These are phyloP conservation scores for Aspergillus bertholletiae DNA, from an alignment of 495 filamentous ascomycete species.

Conservation along the genomic window DNA sequence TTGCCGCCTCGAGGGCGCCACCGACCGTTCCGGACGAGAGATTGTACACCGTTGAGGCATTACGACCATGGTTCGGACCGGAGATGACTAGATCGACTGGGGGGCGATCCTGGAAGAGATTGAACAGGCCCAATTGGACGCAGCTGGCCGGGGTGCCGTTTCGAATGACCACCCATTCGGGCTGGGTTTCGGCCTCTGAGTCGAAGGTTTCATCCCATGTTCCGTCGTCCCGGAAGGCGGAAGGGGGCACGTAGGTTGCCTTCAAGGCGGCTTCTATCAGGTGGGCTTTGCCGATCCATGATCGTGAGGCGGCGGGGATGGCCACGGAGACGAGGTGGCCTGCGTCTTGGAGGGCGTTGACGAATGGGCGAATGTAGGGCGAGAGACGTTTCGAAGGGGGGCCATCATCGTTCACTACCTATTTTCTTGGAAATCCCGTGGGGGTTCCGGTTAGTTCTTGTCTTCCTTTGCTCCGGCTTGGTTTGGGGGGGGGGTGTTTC, in stretches of 20 bases:
- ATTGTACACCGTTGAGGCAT: slow-evolving; percentile 88
- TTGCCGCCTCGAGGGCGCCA: slow-evolving; percentile 86
- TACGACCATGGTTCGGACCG: slow-evolving; percentile 93
- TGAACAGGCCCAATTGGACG: slow-evolving; percentile 84
- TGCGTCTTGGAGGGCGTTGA: slow-evolving; percentile 68
- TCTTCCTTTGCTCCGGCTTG: slow-evolving; percentile 1
- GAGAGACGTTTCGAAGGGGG: slow-evolving; percentile 83
- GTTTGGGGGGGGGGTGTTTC: background rate
- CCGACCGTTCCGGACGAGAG: slow-evolving; percentile 86
- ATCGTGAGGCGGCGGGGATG: slow-evolving; percentile 84
- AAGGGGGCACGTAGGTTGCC: slow-evolving; percentile 75
- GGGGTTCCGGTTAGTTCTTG: background rate
- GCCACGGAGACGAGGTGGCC: slow-evolving; percentile 88
- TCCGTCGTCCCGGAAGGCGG: slow-evolving; percentile 54
- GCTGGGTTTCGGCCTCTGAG: background rate
- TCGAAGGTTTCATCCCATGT: slow-evolving; percentile 29
- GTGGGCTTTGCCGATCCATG: slow-evolving; percentile 98
- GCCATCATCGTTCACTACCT: slow-evolving; percentile 92
- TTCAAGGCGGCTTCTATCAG: slow-evolving; percentile 80
- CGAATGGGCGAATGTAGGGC: slow-evolving; percentile 84
- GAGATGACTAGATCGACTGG: slow-evolving; percentile 82
- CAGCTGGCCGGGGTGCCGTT: slow-evolving; percentile 86
- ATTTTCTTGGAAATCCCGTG: background rate
- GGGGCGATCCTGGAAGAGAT: slow-evolving; percentile 72
- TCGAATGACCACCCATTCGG: slow-evolving; percentile 75